Evolutionary conservation across 106 monocot genomes (phyloP).

Genomic region (Alisma plantagoaquatica): DNA sequence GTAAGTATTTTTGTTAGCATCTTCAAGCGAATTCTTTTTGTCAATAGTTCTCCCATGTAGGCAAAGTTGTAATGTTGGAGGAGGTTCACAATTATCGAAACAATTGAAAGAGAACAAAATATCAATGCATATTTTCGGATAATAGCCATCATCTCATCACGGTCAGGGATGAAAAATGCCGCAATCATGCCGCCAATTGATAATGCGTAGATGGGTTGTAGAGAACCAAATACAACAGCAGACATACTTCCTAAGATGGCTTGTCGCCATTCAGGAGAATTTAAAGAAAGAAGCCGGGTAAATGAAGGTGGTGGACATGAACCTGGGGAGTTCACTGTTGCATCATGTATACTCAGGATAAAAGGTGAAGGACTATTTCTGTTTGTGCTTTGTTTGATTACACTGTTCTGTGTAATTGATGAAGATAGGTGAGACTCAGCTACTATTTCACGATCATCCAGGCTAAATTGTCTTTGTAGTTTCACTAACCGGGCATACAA

Average conservation of each 20-base stretch:
- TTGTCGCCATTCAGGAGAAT: slow-evolving; percentile 71
- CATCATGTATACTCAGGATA: no score
- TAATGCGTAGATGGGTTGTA: slow-evolving; percentile 62
- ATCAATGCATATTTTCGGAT: slow-evolving; percentile 43
- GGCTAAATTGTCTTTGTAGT: slow-evolving; percentile 39
- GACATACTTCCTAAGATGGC: slow-evolving; percentile 37
- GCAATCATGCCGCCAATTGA: slow-evolving; percentile 62
- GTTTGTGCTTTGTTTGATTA: slow-evolving; percentile 30
- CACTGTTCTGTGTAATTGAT: slow-evolving; percentile 45
- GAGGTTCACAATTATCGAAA: slow-evolving; percentile 49
- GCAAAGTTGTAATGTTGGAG: slow-evolving; percentile 72
- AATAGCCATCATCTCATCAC: slow-evolving; percentile 30
- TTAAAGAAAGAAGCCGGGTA: slow-evolving; percentile 54
- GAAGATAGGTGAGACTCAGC: slow-evolving; percentile 22
- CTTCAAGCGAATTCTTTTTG: slow-evolving; percentile 35
- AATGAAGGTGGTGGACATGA: no score
- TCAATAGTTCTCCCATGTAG: slow-evolving; percentile 59
- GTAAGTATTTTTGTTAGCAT: slow-evolving; percentile 65
- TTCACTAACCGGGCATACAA: slow-evolving; percentile 45
- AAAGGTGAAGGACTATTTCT: slow-evolving; percentile 28
- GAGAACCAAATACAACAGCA: slow-evolving; percentile 38
- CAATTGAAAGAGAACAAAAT: slow-evolving; percentile 35
- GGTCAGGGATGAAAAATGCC: slow-evolving; percentile 47
- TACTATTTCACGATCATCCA: slow-evolving; percentile 30
- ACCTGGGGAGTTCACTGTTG: no score